Percentiles rank a stretch among this genome's conserved stretches.
phyloP scores from a whole-genome alignment of 495 filamentous ascomycete genomes.

The Cryomyces antarcticus region DNA sequence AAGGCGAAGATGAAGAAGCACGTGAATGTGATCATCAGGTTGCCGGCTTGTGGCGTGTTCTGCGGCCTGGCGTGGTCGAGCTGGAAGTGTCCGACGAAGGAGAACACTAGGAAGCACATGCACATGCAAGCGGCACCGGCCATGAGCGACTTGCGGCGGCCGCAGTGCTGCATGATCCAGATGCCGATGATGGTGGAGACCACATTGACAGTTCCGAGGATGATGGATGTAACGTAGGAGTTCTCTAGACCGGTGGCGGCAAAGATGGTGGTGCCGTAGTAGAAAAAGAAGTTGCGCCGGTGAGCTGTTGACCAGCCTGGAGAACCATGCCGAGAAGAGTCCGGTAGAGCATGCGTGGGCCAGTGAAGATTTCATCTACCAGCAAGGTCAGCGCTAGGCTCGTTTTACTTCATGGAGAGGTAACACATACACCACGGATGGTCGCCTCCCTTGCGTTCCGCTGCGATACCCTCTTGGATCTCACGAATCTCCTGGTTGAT shows the following conservation, averaged over 20 bases:
- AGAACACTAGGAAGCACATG: slow-evolving; percentile 12
- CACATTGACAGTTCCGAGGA: slow-evolving; percentile 41
- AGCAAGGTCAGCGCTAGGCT: no score
- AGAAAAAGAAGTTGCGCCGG: slow-evolving; percentile 86
- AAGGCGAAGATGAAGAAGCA: slow-evolving; percentile 35
- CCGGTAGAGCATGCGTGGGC: slow-evolving; percentile 56
- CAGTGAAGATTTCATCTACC: not conserved
- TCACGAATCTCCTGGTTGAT: slow-evolving; percentile 44
- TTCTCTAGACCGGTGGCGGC: slow-evolving; percentile 42
- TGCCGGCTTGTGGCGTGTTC: slow-evolving; percentile 3
- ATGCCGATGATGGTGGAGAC: slow-evolving; percentile 62
- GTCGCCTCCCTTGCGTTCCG: slow-evolving; percentile 11
- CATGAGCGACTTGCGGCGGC: no score
- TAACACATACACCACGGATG: slow-evolving; percentile 1
- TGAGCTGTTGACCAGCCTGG: slow-evolving; percentile 52
- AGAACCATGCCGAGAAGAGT: slow-evolving; percentile 46
- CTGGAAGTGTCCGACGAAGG: slow-evolving; percentile 9
- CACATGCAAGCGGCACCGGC: not conserved
- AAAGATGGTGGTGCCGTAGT: slow-evolving; percentile 71
- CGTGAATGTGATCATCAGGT: slow-evolving; percentile 19
- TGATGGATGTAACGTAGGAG: slow-evolving; percentile 57
- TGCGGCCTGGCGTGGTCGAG: slow-evolving; percentile 1
- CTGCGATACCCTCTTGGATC: slow-evolving; percentile 33
- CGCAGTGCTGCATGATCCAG: slow-evolving; percentile 33
- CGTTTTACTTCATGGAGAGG: no score